Evolutionary conservation across 371 early-diverging fungal species (phyloP), one percentile per base, ranked within the genome.

Genomic region (Apophysomyces ossiformis): DNA sequence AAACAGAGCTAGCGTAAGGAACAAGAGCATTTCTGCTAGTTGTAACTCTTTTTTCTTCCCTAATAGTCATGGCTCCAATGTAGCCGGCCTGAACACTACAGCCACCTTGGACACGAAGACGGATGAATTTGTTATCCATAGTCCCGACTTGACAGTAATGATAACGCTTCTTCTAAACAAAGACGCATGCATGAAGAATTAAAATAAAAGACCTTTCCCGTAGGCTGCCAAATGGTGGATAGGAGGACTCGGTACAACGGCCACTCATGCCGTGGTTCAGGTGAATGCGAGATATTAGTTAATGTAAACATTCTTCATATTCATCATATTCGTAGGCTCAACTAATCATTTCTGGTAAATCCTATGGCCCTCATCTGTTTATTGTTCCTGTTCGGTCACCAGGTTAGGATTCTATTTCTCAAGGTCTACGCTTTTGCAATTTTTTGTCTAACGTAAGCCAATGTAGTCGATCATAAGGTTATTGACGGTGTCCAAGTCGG

Each of bases 201-300:
- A 18, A 8, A n/a, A 15, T 1, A 35, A 35, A 11, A 15, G 5
- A 50, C 21, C 26, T 15, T 47, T 62, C 37, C 58, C 64, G 36
- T 61, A 79, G 79, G 85, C 93, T 12, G 83, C 92, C 54, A 94
- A 94, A 68, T 95, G 95, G 95, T 95, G 96, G 96, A 90, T 95
- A 61, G 96, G 96, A 36, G 93, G 94, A 18, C 69, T 87, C 7
- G 87, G 87, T 12, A 75, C 75, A 11, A 67, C 76, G 12, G 67
- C 74, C 15, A 96, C 96, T 1, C 95, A 95, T 74, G 89, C 92
- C 26, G 85, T 91, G 60, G 90, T 96, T 35, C 92, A 92, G 63
- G 73, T 76, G 67, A 15, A 2, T 26, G 32, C 32, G 2, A 26
- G 32, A 26, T 26, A 26, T 26, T 26, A 26, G 32, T 26, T 26